These are phyloP conservation scores for Strigomonas culicis DNA, from an alignment of 208 protist genomes.

Conservation along the genomic window DNA sequence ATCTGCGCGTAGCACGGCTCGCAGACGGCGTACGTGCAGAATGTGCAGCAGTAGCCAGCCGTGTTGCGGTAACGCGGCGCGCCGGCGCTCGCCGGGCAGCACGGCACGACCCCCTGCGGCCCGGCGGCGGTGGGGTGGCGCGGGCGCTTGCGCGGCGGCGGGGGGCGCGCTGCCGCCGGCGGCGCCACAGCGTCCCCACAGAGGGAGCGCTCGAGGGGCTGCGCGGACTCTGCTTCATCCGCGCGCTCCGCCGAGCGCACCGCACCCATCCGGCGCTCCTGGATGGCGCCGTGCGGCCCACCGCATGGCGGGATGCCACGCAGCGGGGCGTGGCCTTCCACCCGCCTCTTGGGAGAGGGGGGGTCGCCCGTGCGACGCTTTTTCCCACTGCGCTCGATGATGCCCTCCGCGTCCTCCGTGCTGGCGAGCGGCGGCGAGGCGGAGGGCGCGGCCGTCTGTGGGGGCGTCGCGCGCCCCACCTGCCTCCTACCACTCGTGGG, in stretches of 20 bases:
- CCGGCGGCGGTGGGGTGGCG: not conserved
- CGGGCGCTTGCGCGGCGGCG: not conserved
- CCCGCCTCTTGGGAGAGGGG: too few species aligned
- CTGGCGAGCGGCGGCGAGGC: not conserved
- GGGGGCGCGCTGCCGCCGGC: not conserved
- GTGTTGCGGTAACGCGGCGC: conserved; percentile 57
- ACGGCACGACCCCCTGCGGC: not conserved
- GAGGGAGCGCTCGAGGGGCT: too few species aligned
- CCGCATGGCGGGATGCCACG: too few species aligned
- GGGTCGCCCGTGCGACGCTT: not conserved
- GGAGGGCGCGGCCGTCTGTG: not conserved
- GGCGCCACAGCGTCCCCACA: too few species aligned
- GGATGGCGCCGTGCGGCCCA: too few species aligned
- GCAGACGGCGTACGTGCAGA: conserved; percentile 83
- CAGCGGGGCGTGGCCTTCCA: too few species aligned
- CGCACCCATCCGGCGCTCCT: too few species aligned
- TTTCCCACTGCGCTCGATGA: not conserved
- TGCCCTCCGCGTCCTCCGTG: not conserved
- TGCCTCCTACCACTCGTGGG: too few species aligned
- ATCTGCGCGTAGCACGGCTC: conserved; percentile 36
- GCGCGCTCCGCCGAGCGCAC: too few species aligned
- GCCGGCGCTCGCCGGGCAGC: conserved; percentile 36
- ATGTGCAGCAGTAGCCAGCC: conserved; percentile 69
- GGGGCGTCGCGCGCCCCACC: not conserved
- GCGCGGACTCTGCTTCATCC: too few species aligned